Conservation (phyloP, 805 yeast species). For the Starmerella bacillaris region DNA sequence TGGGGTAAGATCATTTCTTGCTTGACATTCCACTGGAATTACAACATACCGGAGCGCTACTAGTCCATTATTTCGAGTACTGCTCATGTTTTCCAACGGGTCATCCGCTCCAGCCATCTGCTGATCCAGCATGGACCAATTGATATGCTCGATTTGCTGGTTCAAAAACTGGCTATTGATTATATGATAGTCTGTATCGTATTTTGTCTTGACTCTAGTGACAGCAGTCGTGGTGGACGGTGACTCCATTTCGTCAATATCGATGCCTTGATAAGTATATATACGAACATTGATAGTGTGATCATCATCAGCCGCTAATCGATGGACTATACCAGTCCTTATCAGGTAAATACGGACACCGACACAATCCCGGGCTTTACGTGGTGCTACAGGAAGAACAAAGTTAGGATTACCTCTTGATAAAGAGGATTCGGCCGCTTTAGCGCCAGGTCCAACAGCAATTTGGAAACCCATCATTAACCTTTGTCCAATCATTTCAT, state of each 20-base stretch:
- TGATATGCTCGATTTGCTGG: slow-evolving; percentile 27
- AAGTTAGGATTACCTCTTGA: slow-evolving; percentile 38
- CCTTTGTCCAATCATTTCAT: slow-evolving; percentile 74
- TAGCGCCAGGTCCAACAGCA: slow-evolving; percentile 54
- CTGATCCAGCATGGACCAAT: slow-evolving; percentile 89
- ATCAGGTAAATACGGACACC: slow-evolving; percentile 59
- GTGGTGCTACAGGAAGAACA: slow-evolving; percentile 40
- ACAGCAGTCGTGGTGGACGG: slow-evolving; percentile 1
- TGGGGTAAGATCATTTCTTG: slow-evolving; percentile 40
- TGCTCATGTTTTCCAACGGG: slow-evolving; percentile 29
- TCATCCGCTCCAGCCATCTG: slow-evolving; percentile 82
- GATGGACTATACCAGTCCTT: slow-evolving; percentile 67
- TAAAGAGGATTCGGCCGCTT: slow-evolving; percentile 43
- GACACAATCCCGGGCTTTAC: slow-evolving; percentile 23
- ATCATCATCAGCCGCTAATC: slow-evolving; percentile 55
- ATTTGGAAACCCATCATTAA: slow-evolving; percentile 79
- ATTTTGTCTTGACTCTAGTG: slow-evolving; percentile 45
- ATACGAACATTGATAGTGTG: slow-evolving; percentile 66
- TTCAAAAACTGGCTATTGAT: slow-evolving; percentile 40
- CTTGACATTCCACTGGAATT: slow-evolving; percentile 41
- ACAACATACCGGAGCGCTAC: slow-evolving; percentile 70
- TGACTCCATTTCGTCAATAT: slow-evolving; percentile 4
- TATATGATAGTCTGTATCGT: slow-evolving; percentile 46
- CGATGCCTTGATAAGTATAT: slow-evolving; percentile 25
- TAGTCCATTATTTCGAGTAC: slow-evolving; percentile 30